These are phyloP conservation scores for Apiosordaria backusii DNA, from an alignment of 495 filamentous ascomycete species.

Conservation along the genomic window DNA sequence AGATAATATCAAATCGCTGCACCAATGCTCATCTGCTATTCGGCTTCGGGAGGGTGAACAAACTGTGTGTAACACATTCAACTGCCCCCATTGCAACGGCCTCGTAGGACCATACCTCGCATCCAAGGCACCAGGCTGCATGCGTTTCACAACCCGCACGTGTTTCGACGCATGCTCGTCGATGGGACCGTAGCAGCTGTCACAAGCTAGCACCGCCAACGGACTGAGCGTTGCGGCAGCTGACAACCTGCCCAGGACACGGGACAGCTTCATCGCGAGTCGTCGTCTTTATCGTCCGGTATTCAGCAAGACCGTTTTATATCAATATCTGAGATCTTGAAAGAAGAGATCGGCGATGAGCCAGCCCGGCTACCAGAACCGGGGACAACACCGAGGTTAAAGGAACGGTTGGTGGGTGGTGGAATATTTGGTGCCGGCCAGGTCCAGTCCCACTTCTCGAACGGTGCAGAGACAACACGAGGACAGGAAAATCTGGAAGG, in stretches of 20 bases:
- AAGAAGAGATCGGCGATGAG: neutral
- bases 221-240: neutral
- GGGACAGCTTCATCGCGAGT: neutral
- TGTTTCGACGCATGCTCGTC: constrained; percentile 32
- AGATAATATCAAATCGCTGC: too few relatives aligned
- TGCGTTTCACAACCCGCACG: constrained; percentile 39
- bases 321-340: neutral
- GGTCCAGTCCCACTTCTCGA: too few relatives aligned
- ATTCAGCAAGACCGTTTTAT: neutral
- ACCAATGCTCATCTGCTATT: too few relatives aligned
- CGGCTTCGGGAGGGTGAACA: constrained; percentile 11
- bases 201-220: neutral
- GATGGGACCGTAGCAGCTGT: constrained; percentile 30
- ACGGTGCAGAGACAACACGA: neutral
- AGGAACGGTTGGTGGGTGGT: too few relatives aligned
- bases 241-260: neutral
- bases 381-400: neutral
- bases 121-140: constrained; percentile 49
- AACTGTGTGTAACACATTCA: constrained; percentile 79
- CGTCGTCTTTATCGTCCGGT: neutral
- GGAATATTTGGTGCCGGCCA: too few relatives aligned
- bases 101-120: constrained; percentile 35
- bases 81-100: constrained; percentile 63
- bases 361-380: neutral
- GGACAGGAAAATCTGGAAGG: too few relatives aligned